Conservation (phyloP, 345 rosid species). For the Dipteronia sinensis region DNA sequence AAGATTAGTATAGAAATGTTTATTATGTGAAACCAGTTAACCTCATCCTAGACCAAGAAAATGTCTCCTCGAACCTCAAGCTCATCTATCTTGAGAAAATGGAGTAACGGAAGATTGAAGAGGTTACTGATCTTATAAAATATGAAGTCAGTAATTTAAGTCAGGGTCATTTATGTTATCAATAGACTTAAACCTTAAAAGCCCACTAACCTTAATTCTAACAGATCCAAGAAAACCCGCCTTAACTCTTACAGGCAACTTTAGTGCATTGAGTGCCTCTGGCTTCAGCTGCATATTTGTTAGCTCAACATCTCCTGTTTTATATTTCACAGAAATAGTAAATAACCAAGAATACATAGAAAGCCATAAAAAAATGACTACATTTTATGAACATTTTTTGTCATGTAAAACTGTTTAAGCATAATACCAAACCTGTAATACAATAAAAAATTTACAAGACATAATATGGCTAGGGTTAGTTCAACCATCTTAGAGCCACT, state of each 20-base stretch:
- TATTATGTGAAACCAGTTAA: neutral
- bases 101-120: neutral
- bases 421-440: neutral
- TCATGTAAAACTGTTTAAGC: neutral
- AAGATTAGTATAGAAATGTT: neutral
- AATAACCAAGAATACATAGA: neutral
- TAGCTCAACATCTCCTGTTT: conserved; percentile 88
- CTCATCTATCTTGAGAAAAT: neutral
- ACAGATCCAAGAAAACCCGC: conserved; percentile 99
- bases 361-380: neutral
- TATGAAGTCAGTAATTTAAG: neutral
- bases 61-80: neutral
- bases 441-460: neutral
- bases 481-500: neutral
- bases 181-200: neutral
- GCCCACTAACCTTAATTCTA: conserved; percentile 77
- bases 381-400: neutral
- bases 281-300: conserved; percentile 98
- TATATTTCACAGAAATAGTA: conserved; percentile 16
- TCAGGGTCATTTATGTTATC: too few species aligned
- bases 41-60: neutral
- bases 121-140: neutral
- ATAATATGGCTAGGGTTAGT: neutral
- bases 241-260: conserved; percentile 96
- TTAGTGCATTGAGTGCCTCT: conserved; percentile 94